Percentiles rank a stretch among this genome's conserved stretches.
Conservation (phyloP, 306 rosid genomes). For the Quercus suber region DNA sequence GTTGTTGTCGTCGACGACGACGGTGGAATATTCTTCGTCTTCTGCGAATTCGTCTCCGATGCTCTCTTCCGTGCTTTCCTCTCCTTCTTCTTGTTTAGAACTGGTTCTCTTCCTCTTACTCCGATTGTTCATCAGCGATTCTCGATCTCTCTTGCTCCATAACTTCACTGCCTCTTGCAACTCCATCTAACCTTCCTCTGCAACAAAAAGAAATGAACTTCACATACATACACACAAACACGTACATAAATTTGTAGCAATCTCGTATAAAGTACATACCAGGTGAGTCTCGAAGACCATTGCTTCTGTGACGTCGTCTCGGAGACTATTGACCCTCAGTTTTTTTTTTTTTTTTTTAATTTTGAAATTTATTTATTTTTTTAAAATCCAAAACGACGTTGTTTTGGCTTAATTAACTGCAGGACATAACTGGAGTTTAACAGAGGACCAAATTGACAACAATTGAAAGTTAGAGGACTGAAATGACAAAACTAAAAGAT, state of each 20-base stretch:
- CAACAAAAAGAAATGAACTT: neutral
- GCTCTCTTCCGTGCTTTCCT: slow-evolving; percentile 39
- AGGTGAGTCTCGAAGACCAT: slow-evolving; percentile 38
- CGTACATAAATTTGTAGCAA: neutral
- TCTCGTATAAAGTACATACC: slow-evolving; percentile 21
- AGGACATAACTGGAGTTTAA: no score
- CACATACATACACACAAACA: neutral
- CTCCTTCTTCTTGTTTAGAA: slow-evolving; percentile 37
- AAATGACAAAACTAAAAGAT: no score
- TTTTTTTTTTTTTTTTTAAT: no score
- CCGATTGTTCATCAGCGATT: slow-evolving; percentile 23
- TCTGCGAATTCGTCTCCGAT: slow-evolving; percentile 29
- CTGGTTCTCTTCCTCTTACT: slow-evolving; percentile 42
- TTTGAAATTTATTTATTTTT: no score
- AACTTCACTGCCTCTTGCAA: slow-evolving; percentile 33
- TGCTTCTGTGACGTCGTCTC: slow-evolving; percentile 32
- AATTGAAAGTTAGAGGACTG: no score
- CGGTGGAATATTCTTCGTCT: slow-evolving; percentile 27
- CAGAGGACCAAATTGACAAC: no score
- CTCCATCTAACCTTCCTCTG: slow-evolving; percentile 44
- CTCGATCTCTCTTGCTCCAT: slow-evolving; percentile 35
- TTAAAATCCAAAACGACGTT: no score
- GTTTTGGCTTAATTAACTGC: no score
- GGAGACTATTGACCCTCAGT: neutral
- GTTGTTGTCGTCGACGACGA: slow-evolving; percentile 20